Evolutionary conservation across 1,284 basidiomycete genomes (phyloP).

Genomic region (Psilocybe mexicana): DNA sequence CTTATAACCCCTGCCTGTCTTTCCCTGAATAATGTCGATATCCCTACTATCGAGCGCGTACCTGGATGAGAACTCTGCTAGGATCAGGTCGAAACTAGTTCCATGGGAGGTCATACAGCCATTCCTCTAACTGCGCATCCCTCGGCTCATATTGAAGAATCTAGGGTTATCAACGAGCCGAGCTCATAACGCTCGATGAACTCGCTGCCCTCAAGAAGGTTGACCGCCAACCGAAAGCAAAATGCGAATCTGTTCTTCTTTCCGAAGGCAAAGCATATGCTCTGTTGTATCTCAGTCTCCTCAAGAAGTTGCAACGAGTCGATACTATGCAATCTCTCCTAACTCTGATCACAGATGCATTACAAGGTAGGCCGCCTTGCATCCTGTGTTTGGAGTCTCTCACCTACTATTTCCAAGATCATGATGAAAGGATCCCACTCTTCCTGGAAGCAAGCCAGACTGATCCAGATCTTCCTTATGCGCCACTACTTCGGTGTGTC

Average conservation of each 20-base stretch:
- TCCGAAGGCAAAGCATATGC: constrained; percentile 85
- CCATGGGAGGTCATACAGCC: constrained; percentile 86
- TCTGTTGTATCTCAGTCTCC: constrained; percentile 85
- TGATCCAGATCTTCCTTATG: constrained; percentile 83
- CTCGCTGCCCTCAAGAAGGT: constrained; percentile 89
- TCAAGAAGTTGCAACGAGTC: constrained; percentile 90
- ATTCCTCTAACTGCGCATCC: constrained; percentile 1
- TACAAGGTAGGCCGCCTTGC: constrained; percentile 57
- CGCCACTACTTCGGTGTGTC: constrained; percentile 76
- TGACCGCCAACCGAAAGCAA: constrained; percentile 76
- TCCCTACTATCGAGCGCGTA: constrained; percentile 86
- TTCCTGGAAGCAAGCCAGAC: constrained; percentile 61
- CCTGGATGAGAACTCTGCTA: constrained; percentile 84
- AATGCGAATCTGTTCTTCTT: constrained; percentile 73
- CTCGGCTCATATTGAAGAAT: constrained; percentile 16
- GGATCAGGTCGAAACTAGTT: constrained; percentile 88
- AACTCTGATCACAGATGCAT: constrained; percentile 88
- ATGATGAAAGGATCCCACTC: constrained; percentile 76
- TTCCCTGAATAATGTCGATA: constrained; percentile 60
- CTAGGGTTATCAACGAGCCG: constrained; percentile 94
- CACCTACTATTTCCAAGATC: constrained; percentile 47
- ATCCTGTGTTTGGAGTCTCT: not conserved
- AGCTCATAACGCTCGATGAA: constrained; percentile 87
- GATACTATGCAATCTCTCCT: constrained; percentile 95
- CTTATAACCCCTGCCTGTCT: constrained; percentile 1